Evolutionary conservation across 1,139 yeast species (phyloP).

Genomic region (Spathaspora jeffriesii): DNA sequence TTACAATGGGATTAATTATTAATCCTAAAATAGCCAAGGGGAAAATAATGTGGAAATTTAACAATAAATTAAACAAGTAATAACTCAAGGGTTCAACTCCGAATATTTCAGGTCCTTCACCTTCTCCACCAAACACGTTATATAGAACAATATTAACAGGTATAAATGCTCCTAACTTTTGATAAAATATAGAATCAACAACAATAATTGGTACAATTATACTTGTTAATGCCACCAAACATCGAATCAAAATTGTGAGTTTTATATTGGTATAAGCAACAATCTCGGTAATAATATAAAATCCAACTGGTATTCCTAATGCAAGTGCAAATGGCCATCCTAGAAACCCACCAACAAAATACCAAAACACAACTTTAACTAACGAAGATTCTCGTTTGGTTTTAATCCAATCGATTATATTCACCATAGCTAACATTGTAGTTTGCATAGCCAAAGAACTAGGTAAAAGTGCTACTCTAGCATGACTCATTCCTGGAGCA

Average conservation of each 20-base stretch:
- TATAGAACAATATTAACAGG: constrained; percentile 83
- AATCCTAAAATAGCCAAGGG: constrained; percentile 47
- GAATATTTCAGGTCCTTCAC: constrained; percentile 86
- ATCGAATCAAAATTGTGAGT: constrained; percentile 16
- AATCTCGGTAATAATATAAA: constrained; percentile 23
- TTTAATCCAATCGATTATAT: constrained; percentile 24
- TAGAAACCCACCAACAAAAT: constrained; percentile 66
- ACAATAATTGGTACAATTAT: constrained; percentile 34
- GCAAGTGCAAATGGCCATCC: constrained; percentile 94
- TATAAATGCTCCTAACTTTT: constrained; percentile 57
- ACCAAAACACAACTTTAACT: constrained; percentile 44
- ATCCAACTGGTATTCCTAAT: constrained; percentile 60
- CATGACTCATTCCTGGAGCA: constrained; percentile 77
- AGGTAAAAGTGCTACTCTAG: constrained; percentile 82
- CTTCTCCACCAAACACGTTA: constrained; percentile 75
- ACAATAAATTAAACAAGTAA: constrained; percentile 64
- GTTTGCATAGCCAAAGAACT: constrained; percentile 83
- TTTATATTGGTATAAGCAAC: constrained; percentile 7
- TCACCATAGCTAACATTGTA: constrained; percentile 51
- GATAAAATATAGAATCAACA: constrained; percentile 69
- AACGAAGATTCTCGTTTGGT: constrained; percentile 12
- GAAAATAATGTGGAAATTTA: constrained; percentile 69
- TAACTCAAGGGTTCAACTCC: constrained; percentile 86
- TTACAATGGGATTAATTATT: constrained; percentile 14
- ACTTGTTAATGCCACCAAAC: constrained; percentile 19